Conservation (phyloP, 2,329 filamentous ascomycete genomes). For the Scytalidium sp. region DNA sequence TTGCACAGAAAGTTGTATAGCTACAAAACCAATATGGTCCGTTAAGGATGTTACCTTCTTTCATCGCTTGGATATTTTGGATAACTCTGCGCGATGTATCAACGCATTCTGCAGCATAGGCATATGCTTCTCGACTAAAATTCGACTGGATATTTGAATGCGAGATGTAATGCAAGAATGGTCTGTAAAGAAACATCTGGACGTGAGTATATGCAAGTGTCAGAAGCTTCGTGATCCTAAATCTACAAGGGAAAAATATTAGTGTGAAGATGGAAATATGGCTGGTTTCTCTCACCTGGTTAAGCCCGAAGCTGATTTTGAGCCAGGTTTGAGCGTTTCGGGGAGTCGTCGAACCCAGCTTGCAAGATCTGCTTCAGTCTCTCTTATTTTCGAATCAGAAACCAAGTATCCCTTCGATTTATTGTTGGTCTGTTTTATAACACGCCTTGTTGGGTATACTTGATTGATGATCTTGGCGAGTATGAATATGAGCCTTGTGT, state of each 20-base stretch:
- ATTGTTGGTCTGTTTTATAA: conserved; percentile 32
- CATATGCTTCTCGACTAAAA: conserved; percentile 60
- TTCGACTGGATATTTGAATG: conserved; percentile 40
- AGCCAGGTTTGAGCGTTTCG: not conserved
- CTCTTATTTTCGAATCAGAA: not conserved
- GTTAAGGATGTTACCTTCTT: conserved; percentile 55
- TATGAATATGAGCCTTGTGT: conserved; percentile 54
- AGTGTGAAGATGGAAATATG: too few relatives aligned
- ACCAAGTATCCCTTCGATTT: not conserved
- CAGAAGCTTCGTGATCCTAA: conserved; percentile 51
- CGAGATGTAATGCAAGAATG: conserved; percentile 50
- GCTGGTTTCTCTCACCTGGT: conserved; percentile 52
- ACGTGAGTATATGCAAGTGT: conserved; percentile 63
- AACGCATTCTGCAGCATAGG: conserved; percentile 63
- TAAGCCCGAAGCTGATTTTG: conserved; percentile 60
- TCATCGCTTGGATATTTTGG: conserved; percentile 64
- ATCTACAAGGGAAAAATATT: not conserved
- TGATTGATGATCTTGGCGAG: conserved; percentile 60
- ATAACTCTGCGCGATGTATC: conserved; percentile 65
- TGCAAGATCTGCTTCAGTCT: not conserved
- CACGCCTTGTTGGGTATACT: conserved; percentile 48
- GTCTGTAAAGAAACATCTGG: conserved; percentile 62
- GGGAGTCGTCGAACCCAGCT: not conserved
- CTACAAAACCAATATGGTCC: conserved; percentile 67
- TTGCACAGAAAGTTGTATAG: conserved; percentile 67